Evolutionary conservation across 192 early-diverging fungal species (phyloP).

Genomic region (Jimgerdemannia flammicorona): DNA sequence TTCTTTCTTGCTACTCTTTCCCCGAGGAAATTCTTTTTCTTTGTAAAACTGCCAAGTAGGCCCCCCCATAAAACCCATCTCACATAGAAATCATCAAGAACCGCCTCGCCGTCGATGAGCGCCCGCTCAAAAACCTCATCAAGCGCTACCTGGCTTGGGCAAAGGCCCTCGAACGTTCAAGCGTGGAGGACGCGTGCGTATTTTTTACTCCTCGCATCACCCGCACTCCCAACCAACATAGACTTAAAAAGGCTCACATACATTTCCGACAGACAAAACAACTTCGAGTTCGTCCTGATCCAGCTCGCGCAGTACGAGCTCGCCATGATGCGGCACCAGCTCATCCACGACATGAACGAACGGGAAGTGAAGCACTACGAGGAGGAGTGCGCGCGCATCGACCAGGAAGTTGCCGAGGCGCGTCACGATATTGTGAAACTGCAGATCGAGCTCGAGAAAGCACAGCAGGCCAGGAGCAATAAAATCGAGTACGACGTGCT

Average conservation of each 20-base stretch:
- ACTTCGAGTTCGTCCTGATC: conserved; percentile 31
- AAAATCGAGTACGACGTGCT: conserved; percentile 55
- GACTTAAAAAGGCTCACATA: too few relatives aligned
- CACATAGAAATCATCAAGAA: conserved; percentile 1
- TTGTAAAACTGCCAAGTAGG: too few relatives aligned
- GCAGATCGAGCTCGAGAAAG: conserved; percentile 37
- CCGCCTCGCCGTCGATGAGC: conserved; percentile 24
- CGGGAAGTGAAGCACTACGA: conserved; percentile 43
- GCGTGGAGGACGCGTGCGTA: conserved; percentile 22
- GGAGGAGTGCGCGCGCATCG: conserved; percentile 25
- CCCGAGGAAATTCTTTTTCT: too few relatives aligned
- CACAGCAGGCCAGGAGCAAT: conserved; percentile 36
- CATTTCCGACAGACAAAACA: conserved; percentile 14
- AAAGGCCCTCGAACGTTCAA: conserved; percentile 5
- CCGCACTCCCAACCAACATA: too few relatives aligned
- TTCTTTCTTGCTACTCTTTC: background rate
- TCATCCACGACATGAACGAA: conserved; percentile 49
- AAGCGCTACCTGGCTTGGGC: conserved; percentile 22
- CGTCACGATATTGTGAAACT: conserved; percentile 37
- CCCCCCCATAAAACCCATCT: too few relatives aligned
- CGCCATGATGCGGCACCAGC: conserved; percentile 39
- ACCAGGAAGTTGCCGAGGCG: conserved; percentile 26
- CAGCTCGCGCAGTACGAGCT: conserved; percentile 43
- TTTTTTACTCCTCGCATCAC: background rate
- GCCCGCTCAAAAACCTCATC: conserved; percentile 13